Evolutionary conservation across 495 filamentous ascomycete genomes (phyloP).

Genomic region (Immersiella caudata): DNA sequence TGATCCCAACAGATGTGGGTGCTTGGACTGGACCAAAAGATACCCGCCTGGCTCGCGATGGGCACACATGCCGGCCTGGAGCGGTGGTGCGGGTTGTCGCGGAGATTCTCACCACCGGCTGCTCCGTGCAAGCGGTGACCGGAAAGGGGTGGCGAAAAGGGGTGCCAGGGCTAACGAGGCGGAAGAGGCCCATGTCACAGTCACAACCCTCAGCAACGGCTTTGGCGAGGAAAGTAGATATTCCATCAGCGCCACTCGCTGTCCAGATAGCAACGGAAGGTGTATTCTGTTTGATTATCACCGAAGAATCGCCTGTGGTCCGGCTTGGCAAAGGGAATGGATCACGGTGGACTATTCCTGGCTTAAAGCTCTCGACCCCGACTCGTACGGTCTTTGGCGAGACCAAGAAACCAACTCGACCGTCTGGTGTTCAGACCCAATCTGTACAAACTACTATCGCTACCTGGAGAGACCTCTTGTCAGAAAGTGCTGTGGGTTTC

Average conservation of each 20-base stretch:
- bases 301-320: slow-evolving; percentile 8
- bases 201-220: not conserved
- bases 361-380: slow-evolving; percentile 3
- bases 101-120: not conserved
- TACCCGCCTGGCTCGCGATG: slow-evolving; percentile 3
- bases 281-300: slow-evolving; percentile 3
- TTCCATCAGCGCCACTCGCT: not conserved
- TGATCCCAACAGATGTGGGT: slow-evolving; percentile 10
- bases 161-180: not conserved
- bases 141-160: not conserved
- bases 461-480: slow-evolving; percentile 8
- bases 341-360: slow-evolving; percentile 5
- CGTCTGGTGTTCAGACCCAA: slow-evolving; percentile 7
- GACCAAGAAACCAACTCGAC: not conserved
- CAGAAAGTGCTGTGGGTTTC: slow-evolving; percentile 8
- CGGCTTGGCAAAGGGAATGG: slow-evolving; percentile 2
- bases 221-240: not conserved
- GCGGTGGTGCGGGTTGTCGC: slow-evolving; percentile 2
- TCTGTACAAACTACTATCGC: slow-evolving; percentile 8
- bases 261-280: not conserved
- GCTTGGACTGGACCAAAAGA: slow-evolving; percentile 1
- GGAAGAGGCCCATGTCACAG: not conserved
- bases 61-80: slow-evolving; percentile 1
- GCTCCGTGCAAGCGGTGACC: not conserved
- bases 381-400: not conserved